A percentile compares a stretch with the other conserved stretches of the same genome.
phyloP scores from a whole-genome alignment of 768 basidiomycete species.

The Naganishia vaughanmartiniae region DNA sequence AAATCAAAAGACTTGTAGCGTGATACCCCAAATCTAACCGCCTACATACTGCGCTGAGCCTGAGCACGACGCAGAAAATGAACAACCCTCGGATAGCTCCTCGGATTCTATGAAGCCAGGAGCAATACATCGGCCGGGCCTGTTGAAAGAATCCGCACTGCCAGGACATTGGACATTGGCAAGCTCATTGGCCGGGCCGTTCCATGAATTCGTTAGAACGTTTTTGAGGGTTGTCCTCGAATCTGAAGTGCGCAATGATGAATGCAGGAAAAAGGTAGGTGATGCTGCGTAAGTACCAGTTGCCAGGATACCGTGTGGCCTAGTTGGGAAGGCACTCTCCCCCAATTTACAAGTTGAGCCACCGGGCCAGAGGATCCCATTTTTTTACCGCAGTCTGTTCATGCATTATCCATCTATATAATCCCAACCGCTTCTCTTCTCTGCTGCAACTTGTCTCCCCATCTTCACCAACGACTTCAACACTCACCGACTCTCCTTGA shows the following conservation, averaged over 20 bases:
- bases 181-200: neutral
- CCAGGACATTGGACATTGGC: neutral
- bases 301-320: no score
- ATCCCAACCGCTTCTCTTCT: neutral
- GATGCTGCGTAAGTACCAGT: neutral
- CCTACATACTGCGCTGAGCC: no score
- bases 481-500: slow-evolving; percentile 14
- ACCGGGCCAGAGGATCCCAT: neutral
- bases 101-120: neutral
- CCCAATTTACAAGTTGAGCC: neutral
- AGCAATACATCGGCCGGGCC: slow-evolving; percentile 12
- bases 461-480: neutral
- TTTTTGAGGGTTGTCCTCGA: slow-evolving; percentile 17
- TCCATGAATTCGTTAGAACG: neutral
- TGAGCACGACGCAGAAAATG: neutral
- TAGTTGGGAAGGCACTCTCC: neutral
- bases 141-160: slow-evolving; percentile 4
- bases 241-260: neutral
- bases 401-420: neutral
- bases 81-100: slow-evolving; percentile 13
- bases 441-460: neutral
- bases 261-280: neutral
- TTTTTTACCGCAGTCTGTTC: neutral
- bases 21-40: slow-evolving; percentile 13
- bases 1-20: neutral